Percentiles rank a stretch among this genome's conserved stretches.
These are phyloP conservation scores for Fonsecaea pugnacius DNA, from an alignment of 2,329 filamentous ascomycete species.

Conservation along the genomic window DNA sequence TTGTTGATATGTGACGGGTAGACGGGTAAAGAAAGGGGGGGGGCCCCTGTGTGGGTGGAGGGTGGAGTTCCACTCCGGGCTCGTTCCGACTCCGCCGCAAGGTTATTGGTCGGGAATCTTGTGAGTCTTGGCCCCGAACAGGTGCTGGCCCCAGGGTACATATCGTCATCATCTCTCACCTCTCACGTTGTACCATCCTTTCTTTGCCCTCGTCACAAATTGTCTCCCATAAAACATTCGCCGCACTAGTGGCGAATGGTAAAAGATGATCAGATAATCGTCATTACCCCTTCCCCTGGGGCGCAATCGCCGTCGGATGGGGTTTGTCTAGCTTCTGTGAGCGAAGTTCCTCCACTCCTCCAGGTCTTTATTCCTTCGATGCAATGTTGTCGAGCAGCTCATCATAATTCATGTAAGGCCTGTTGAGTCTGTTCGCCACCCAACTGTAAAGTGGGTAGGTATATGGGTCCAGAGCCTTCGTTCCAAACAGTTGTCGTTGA, in stretches of 20 bases:
- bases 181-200: not conserved
- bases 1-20: not conserved
- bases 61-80: not conserved
- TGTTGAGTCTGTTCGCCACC: not conserved
- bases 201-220: not conserved
- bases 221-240: no score
- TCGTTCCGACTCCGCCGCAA: not conserved
- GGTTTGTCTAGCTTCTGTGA: not conserved
- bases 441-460: not conserved
- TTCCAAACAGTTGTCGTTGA: not conserved
- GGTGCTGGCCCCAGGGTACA: not conserved
- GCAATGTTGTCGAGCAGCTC: not conserved
- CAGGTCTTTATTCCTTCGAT: not conserved
- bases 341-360: not conserved
- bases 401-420: not conserved
- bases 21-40: no score
- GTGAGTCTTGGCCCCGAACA: not conserved
- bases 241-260: not conserved
- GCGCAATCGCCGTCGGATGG: not conserved
- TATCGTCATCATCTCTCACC: slow-evolving; percentile 7
- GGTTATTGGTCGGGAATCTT: not conserved
- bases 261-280: not conserved
- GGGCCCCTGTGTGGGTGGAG: not conserved
- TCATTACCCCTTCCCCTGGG: not conserved
- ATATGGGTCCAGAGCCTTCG: not conserved